Evolutionary conservation across 1,284 basidiomycete species (phyloP), one percentile per base, ranked within the genome.

Genomic region (Cryptococcus sp.): DNA sequence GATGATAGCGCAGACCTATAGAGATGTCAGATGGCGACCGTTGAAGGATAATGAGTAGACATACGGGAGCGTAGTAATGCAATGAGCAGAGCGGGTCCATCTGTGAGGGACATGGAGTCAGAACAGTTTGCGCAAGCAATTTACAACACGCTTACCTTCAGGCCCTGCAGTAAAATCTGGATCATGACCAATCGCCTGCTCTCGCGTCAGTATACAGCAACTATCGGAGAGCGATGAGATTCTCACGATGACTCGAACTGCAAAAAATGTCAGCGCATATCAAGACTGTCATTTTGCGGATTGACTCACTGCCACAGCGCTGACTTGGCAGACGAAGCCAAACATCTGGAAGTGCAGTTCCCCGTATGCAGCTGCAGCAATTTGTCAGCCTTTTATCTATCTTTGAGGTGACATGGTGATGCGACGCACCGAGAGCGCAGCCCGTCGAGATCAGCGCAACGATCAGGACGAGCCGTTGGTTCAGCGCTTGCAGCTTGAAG

Each of bases 71-170:
- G 72, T 93, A 93, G 82, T 95, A 97, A 81, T 96, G 91, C 56
- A 97, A 81, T n/a, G 91, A 94, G 48, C 92, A 90, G 15, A 96
- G 84, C 0, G 93, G 93, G 76, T 95, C 91, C 93, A 96, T 91
- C 82, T 95, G 20, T 23, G 25, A 56, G 19, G 23, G 35, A 3
- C 20, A 27, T 7, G 39, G 42, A n/a, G 22, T 22, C 16, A 38
- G 30, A 19, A 54, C n/a, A n/a, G 13, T 5, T 39, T 52, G 16
- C 43, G 17, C 23, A 41, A 16, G 5, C 38, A n/a, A 22, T 13
- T 39, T 17, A n/a, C 17, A n/a, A 15, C 16, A n/a, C 10, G 50
- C 65, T 38, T 30, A 73, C 72, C 70, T 78, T 77, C 52, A 78
- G 59, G 2, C 76, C 76, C 50, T 77, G 75, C 3, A 78, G 65